Base-by-base conservation (phyloP, 1,139 yeast species). In the Candida mesenterica region DNA sequence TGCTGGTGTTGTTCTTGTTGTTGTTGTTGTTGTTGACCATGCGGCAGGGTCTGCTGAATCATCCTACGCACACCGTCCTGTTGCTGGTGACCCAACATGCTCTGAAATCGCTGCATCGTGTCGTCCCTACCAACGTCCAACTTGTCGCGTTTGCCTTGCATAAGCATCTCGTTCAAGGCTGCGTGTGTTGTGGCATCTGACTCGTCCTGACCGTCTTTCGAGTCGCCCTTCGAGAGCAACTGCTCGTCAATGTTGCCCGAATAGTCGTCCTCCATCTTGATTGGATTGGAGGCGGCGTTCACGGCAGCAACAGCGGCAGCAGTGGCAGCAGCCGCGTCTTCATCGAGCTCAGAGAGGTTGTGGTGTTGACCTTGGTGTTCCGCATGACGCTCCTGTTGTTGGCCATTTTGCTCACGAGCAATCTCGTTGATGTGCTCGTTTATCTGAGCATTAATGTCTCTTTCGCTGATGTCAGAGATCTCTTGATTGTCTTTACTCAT, bases 231-330 rank as follows among this genome's bases (percentile, higher is more conserved):
- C 9, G 26, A 12, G 13, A 68, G 58, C 39, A 70, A 57, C 49
- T 70, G 75, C 49, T 70, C 75, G 45, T 70, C 75, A 40, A 70
- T 70, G 49, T 68, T 68, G 44, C 60, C 60, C 34, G 72, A 52
- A 48, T 67, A 68, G 43, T 65, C 71, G 42, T 64, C 68, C 31
- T 59, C 60, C 22, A 53, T 51, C 38, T 42, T 45, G 32, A 49
- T 44, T 28, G 63, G 31, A 28, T 28, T 28, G 7, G 30, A 30
- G 5, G 34, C 38, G 4, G 38, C 41, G 22, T 28, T 24, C 4
- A 33, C 39, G 19, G 37, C 42, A 15, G 39, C 42, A n/a, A 30
- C 39, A 2, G 36, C 41, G 5, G 41, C 41, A 12, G 39, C 42
- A 23, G 38, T 36, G 5, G 36, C 38, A 10, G 33, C 38, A 10